Evolutionary conservation across 2,329 filamentous ascomycete species (phyloP).

Genomic region (Curvularia spicifera): DNA sequence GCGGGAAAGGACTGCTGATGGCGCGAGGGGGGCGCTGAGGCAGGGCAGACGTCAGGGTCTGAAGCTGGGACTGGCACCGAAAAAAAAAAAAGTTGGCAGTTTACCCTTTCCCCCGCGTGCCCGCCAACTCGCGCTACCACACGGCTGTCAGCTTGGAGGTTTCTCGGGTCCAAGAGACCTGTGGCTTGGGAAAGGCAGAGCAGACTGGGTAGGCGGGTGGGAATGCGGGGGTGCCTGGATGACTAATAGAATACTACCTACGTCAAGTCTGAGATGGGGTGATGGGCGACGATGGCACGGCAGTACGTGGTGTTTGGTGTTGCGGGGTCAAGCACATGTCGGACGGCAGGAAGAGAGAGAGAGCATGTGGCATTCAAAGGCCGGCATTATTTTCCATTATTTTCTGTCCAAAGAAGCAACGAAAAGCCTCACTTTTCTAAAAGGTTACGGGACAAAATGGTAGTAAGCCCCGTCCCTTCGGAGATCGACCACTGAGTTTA

Average conservation of each 20-base stretch:
- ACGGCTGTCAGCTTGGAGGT: neutral
- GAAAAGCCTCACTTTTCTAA: conserved; percentile 10
- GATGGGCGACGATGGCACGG: neutral
- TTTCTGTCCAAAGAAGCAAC: neutral
- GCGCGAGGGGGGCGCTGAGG: conserved; percentile 5
- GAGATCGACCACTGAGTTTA: conserved; percentile 3
- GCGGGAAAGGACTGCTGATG: conserved; percentile 5
- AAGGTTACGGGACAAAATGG: neutral
- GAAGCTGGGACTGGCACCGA: neutral
- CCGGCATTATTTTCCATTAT: neutral
- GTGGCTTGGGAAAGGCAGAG: neutral
- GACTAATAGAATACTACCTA: neutral
- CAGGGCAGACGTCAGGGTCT: conserved; percentile 19
- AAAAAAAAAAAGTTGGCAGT: conserved; percentile 4
- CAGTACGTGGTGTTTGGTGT: conserved; percentile 7
- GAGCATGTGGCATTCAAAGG: neutral
- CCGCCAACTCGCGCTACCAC: neutral
- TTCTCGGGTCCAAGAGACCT: neutral
- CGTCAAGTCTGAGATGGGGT: neutral
- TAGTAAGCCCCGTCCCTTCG: neutral
- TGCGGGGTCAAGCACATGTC: conserved; percentile 9
- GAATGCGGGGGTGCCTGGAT: too few relatives aligned
- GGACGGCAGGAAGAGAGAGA: neutral
- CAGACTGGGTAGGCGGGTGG: too few relatives aligned
- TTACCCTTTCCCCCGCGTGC: neutral